Base-by-base conservation (phyloP, 2,329 filamentous ascomycete species). In the Fusarium paranaense region DNA sequence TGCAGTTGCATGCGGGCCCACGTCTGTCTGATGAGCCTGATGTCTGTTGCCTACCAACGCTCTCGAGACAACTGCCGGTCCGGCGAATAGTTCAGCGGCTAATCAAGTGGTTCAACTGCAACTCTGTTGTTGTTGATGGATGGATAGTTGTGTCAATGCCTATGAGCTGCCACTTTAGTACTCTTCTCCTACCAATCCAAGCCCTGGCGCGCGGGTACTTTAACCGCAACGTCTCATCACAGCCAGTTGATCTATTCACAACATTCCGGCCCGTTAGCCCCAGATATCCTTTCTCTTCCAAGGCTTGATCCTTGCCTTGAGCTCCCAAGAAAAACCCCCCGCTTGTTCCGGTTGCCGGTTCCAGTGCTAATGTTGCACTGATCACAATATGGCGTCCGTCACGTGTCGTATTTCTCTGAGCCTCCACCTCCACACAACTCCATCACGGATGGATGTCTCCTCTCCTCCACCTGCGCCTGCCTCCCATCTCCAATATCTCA, bases 331-430 rank as follows among this genome's bases (percentile, higher is more conserved):
- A 27, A 18, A 27, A 38, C 40, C 59, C 38, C 37, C 14, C 57
- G 37, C 38, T 47, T 38, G 27, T 62, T 35, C 45, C 33, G 45
- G 33, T 56, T 50, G 14, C 57, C 56, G 33, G 40, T 40, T 52
- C 42, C 22, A 47, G 42, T 18, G 8, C 18, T 27, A 64, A 35
- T 33, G 33, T 47, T 64, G 38, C 52, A 27, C 52, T 50, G 54
- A 30, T 35, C 32, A 14, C 52, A 37, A 16, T 18, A 58, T 69
- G 71, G 71, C 67, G 70, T 71, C 45, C 58, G 59, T 73, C 71
- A 73, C 71, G 71, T 74, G 64, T 71, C 40, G 61, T 47, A 45
- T 45, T 37, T 54, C 40, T 27, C 61, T 35, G 62, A 66, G 62
- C 66, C 67, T 70, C 66, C 60, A 61, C 59, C 62, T 63, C 70